Evolutionary conservation across 1,139 yeast species (phyloP).

Genomic region (Candida anutae): DNA sequence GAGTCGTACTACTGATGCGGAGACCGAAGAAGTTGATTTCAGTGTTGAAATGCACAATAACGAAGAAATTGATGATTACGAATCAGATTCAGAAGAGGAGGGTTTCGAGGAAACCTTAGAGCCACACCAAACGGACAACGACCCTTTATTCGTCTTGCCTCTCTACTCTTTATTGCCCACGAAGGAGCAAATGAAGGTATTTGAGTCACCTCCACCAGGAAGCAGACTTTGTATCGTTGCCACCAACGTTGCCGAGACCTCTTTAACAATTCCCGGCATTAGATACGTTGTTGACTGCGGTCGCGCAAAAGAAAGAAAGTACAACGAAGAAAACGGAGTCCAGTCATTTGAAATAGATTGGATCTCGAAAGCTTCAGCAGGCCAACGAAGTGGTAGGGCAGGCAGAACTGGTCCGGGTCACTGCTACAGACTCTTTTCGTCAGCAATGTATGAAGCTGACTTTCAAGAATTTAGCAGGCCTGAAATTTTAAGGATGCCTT

Average conservation of each 20-base stretch:
- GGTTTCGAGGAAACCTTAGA: constrained; percentile 83
- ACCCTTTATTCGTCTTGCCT: constrained; percentile 86
- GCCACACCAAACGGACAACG: constrained; percentile 66
- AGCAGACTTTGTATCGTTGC: constrained; percentile 88
- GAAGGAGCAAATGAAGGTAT: constrained; percentile 89
- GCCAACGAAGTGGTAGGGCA: constrained; percentile 95
- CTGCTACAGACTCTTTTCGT: constrained; percentile 84
- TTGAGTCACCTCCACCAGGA: constrained; percentile 77
- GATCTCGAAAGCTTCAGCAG: constrained; percentile 94
- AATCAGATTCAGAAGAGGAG: constrained; percentile 53
- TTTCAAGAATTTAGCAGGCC: constrained; percentile 80
- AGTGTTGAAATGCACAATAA: constrained; percentile 41
- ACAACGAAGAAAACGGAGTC: constrained; percentile 78
- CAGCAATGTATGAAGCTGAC: constrained; percentile 89
- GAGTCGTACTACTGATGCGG: constrained; percentile 59
- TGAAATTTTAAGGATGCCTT: constrained; percentile 91
- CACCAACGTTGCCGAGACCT: constrained; percentile 96
- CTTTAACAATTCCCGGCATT: constrained; percentile 92
- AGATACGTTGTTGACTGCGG: constrained; percentile 96
- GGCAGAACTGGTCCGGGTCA: constrained; percentile 99
- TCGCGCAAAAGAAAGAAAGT: constrained; percentile 81
- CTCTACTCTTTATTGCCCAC: constrained; percentile 89
- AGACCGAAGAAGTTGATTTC: constrained; percentile 85
- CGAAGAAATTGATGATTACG: constrained; percentile 27
- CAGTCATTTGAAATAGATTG: constrained; percentile 89